Percentiles rank a stretch among this genome's conserved stretches.
Evolutionary conservation across 176 grass and related monocot genomes (phyloP).

Genomic region (Cenchrus fungigraminus): DNA sequence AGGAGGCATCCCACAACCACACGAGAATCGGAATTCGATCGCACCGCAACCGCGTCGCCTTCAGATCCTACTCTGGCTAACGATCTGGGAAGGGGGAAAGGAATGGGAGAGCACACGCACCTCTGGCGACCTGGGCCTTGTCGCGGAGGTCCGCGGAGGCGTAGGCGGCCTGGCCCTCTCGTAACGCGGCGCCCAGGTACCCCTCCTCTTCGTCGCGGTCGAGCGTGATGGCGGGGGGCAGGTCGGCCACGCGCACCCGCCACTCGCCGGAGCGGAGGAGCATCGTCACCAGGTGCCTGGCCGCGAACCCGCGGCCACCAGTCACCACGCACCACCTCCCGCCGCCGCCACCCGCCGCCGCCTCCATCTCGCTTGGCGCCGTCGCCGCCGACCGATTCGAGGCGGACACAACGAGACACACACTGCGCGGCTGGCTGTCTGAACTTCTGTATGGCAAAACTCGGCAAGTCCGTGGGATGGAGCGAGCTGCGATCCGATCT

Average conservation of each 20-base stretch:
- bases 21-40: not conserved
- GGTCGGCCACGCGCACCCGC: constrained; percentile 87
- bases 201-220: constrained; percentile 74
- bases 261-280: constrained; percentile 74
- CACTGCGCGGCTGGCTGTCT: constrained; percentile 2
- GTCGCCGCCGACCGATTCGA: constrained; percentile 34
- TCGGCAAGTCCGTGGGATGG: not conserved
- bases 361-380: constrained; percentile 36
- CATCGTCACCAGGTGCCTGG: constrained; percentile 75
- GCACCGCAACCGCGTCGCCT: not conserved
- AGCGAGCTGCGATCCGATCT: constrained; percentile 38
- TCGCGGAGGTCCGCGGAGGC: constrained; percentile 77
- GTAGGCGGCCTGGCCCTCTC: constrained; percentile 66
- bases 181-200: constrained; percentile 68
- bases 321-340: constrained; percentile 86
- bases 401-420: not conserved
- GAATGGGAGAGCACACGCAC: constrained; percentile 38
- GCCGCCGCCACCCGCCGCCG: not conserved
- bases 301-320: constrained; percentile 85
- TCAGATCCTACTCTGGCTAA: constrained; percentile 1
- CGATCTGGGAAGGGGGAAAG: constrained; percentile 8
- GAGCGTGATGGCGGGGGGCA: constrained; percentile 59
- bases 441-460: not conserved
- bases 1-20: not conserved
- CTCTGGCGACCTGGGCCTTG: constrained; percentile 76